Conservation (phyloP, 768 basidiomycete species). For the Sarcodon sp. region DNA sequence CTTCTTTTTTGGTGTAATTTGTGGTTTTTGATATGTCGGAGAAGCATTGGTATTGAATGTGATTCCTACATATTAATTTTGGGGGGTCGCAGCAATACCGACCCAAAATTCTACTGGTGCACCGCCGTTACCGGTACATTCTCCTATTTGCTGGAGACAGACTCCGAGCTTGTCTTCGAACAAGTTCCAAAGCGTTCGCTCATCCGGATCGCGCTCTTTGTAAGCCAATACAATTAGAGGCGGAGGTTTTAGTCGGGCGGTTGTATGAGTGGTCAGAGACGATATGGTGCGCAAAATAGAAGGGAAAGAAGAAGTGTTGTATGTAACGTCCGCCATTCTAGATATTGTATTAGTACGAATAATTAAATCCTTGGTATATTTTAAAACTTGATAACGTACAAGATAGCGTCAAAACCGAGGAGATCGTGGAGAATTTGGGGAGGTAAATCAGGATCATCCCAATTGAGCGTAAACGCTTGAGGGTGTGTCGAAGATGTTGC, state of each 20-base stretch:
- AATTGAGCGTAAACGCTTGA: slow-evolving; percentile 44
- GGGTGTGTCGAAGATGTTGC: slow-evolving; percentile 12
- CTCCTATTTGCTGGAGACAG: slow-evolving; percentile 39
- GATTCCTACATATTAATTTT: no score
- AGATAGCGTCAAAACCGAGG: slow-evolving; percentile 43
- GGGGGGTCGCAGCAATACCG: slow-evolving; percentile 11
- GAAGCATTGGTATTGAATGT: no score
- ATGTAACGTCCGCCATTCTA: slow-evolving; percentile 90
- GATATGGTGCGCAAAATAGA: slow-evolving; percentile 59
- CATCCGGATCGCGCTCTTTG: slow-evolving; percentile 72
- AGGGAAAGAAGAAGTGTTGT: slow-evolving; percentile 81
- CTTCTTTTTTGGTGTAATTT: no score
- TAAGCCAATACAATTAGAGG: slow-evolving; percentile 64
- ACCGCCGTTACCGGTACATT: slow-evolving; percentile 45
- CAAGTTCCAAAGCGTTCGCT: slow-evolving; percentile 65
- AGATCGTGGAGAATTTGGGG: slow-evolving; percentile 23
- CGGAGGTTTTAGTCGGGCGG: slow-evolving; percentile 5
- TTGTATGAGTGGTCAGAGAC: slow-evolving; percentile 25
- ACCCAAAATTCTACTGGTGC: slow-evolving; percentile 65
- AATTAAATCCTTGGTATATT: neutral
- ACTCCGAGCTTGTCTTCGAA: slow-evolving; percentile 34
- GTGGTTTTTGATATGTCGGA: no score
- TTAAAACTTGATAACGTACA: slow-evolving; percentile 33
- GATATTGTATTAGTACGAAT: neutral
- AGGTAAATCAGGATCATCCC: slow-evolving; percentile 54